Evolutionary conservation across 192 early-diverging fungal genomes (phyloP).

Genomic region (Backusella morwellensis): DNA sequence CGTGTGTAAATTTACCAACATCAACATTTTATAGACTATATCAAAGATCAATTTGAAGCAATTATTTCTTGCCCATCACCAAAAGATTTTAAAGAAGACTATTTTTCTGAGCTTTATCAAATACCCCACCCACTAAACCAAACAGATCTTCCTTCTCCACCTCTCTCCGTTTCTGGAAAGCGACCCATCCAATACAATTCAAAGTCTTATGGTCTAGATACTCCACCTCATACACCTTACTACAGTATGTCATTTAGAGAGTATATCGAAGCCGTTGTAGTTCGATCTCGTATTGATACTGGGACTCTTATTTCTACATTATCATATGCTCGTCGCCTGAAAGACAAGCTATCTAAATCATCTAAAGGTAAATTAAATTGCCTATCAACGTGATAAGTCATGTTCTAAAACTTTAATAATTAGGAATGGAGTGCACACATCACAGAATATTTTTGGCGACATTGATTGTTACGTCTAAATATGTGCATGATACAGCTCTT

Average conservation of each 20-base stretch:
- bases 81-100: neutral
- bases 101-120: neutral
- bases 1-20: neutral
- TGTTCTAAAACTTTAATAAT: neutral
- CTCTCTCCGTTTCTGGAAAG: conserved; percentile 1
- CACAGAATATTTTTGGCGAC: conserved; percentile 76
- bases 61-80: conserved; percentile 3
- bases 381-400: neutral
- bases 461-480: conserved; percentile 71
- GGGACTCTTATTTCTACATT: conserved; percentile 69
- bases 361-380: conserved; percentile 53
- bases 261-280: conserved; percentile 64
- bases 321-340: conserved; percentile 66
- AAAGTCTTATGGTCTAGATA: neutral
- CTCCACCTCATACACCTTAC: conserved; percentile 43
- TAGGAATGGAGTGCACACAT: conserved; percentile 71
- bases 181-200: neutral
- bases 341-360: conserved; percentile 57
- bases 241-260: conserved; percentile 35
- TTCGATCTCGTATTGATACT: conserved; percentile 63
- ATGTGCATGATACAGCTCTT: conserved; percentile 73
- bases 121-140: neutral
- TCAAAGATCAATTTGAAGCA: conserved; percentile 10
- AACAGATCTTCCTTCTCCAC: conserved; percentile 10
- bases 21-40: neutral